A percentile compares a stretch with the other conserved stretches of the same genome.
These are phyloP conservation scores for Leptographium radiaticola DNA, from an alignment of 2,329 filamentous ascomycete genomes.

Conservation along the genomic window DNA sequence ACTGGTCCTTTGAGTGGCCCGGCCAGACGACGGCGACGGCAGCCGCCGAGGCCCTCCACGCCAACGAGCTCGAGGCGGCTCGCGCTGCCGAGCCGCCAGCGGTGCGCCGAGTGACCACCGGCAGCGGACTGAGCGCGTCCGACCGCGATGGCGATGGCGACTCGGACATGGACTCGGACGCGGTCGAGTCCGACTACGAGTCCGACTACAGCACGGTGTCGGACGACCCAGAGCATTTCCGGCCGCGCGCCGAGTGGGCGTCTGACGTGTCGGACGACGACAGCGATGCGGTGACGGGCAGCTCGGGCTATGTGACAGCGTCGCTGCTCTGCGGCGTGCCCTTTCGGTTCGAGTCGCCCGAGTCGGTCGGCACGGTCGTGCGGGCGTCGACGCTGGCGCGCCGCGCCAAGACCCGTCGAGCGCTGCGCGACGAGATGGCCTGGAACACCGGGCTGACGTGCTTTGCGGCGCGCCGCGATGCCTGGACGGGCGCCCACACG, in stretches of 20 bases:
- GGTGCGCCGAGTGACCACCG: not conserved
- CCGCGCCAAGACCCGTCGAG: slow-evolving; percentile 42
- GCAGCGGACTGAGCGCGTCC: too few species aligned
- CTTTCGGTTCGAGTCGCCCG: slow-evolving; percentile 38
- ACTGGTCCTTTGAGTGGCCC: slow-evolving; percentile 50
- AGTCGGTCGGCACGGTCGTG: slow-evolving; percentile 29
- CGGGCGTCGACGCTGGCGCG: slow-evolving; percentile 31
- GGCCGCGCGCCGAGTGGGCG: slow-evolving; percentile 39
- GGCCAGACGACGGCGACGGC: slow-evolving; percentile 10
- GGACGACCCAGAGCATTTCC: slow-evolving; percentile 38
- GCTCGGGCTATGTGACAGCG: not conserved
- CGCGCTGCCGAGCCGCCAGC: not conserved
- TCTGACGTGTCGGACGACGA: slow-evolving; percentile 43
- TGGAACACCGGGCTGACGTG: slow-evolving; percentile 78
- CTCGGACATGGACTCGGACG: slow-evolving; percentile 18
- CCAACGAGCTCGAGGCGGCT: not conserved
- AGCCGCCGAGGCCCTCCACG: not conserved
- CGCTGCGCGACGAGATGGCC: slow-evolving; percentile 47
- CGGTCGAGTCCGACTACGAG: slow-evolving; percentile 27
- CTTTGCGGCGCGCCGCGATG: slow-evolving; percentile 64
- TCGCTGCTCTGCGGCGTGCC: slow-evolving; percentile 26
- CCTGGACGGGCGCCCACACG: slow-evolving; percentile 68
- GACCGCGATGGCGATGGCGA: not conserved
- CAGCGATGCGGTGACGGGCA: slow-evolving; percentile 8
- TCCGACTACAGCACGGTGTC: slow-evolving; percentile 46